phyloP scores from a whole-genome alignment of 1,284 basidiomycete species.

The Xerocomus nothofagi region DNA sequence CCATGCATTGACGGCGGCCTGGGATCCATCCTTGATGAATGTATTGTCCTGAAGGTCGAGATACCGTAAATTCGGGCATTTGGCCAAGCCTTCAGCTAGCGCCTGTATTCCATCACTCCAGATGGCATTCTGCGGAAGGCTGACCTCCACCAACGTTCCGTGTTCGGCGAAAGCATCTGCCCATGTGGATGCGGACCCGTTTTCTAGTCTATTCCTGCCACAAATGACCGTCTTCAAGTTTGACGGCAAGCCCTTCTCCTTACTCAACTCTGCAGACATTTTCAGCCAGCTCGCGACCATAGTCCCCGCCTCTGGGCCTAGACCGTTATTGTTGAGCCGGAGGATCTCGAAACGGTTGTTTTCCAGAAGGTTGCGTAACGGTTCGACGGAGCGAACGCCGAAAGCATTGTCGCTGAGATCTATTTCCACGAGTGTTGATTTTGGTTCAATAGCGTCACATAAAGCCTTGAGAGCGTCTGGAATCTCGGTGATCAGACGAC shows the following conservation, averaged over 20 bases:
- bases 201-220: slow-evolving; percentile 92
- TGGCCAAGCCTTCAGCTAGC: slow-evolving; percentile 74
- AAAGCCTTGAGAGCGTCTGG: slow-evolving; percentile 87
- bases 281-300: slow-evolving; percentile 86
- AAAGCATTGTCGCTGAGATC: slow-evolving; percentile 97
- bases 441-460: slow-evolving; percentile 83
- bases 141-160: slow-evolving; percentile 78
- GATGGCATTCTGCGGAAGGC: slow-evolving; percentile 97
- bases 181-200: slow-evolving; percentile 84
- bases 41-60: slow-evolving; percentile 98
- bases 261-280: slow-evolving; percentile 72
- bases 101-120: slow-evolving; percentile 90
- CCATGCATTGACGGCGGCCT: slow-evolving; percentile 61
- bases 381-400: slow-evolving; percentile 92
- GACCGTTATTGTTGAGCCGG: slow-evolving; percentile 95
- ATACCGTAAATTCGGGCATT: slow-evolving; percentile 68
- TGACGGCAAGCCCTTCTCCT: slow-evolving; percentile 64
- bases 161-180: slow-evolving; percentile 88
- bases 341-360: slow-evolving; percentile 79
- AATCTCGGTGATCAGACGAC: slow-evolving; percentile 94
- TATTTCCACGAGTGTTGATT: slow-evolving; percentile 82
- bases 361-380: slow-evolving; percentile 88
- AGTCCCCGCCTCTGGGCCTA: slow-evolving; percentile 89
- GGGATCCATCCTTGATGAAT: slow-evolving; percentile 73
- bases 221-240: slow-evolving; percentile 85